phyloP scores from a whole-genome alignment of 1,284 basidiomycete genomes.

The Malassezia nana region DNA sequence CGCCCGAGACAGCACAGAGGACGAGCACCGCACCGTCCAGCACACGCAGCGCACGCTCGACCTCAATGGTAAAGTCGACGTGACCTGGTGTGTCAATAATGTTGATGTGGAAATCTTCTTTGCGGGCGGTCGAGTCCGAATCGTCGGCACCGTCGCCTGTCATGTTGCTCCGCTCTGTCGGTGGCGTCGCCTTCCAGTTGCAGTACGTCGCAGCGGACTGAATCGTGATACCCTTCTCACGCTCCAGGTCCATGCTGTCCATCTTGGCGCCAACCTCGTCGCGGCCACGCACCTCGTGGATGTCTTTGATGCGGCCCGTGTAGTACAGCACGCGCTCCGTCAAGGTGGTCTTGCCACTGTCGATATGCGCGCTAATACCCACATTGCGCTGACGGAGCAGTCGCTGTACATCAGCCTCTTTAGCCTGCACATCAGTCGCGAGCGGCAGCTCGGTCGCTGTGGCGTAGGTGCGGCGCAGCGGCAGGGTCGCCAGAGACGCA shows the following conservation, averaged over 20 bases:
- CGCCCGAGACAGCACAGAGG: conserved; percentile 90
- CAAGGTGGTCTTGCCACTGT: conserved; percentile 95
- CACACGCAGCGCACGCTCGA: conserved; percentile 89
- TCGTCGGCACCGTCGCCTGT: conserved; percentile 43
- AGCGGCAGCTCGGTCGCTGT: conserved; percentile 5
- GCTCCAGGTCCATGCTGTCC: conserved; percentile 98
- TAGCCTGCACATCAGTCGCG: conserved; percentile 16
- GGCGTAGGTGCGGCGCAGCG: conserved; percentile 18
- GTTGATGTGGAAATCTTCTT: conserved; percentile 82
- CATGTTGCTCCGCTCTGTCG: conserved; percentile 45
- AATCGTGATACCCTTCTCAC: conserved; percentile 98
- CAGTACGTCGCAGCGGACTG: conserved; percentile 97
- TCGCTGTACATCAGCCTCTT: conserved; percentile 38
- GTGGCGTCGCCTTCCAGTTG: conserved; percentile 70
- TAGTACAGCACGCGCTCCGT: conserved; percentile 97
- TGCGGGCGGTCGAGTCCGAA: conserved; percentile 26
- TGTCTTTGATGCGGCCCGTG: conserved; percentile 87
- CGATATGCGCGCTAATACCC: conserved; percentile 53
- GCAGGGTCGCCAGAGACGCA: conserved; percentile 17
- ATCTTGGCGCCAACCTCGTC: conserved; percentile 98
- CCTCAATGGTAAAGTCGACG: conserved; percentile 99
- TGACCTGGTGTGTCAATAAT: conserved; percentile 99
- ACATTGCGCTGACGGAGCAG: conserved; percentile 50
- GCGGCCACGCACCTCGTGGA: conserved; percentile 92
- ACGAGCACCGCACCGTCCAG: conserved; percentile 94